Evolutionary conservation across 257 asterid genomes (phyloP).

Genomic region (Ilex aquifolium): DNA sequence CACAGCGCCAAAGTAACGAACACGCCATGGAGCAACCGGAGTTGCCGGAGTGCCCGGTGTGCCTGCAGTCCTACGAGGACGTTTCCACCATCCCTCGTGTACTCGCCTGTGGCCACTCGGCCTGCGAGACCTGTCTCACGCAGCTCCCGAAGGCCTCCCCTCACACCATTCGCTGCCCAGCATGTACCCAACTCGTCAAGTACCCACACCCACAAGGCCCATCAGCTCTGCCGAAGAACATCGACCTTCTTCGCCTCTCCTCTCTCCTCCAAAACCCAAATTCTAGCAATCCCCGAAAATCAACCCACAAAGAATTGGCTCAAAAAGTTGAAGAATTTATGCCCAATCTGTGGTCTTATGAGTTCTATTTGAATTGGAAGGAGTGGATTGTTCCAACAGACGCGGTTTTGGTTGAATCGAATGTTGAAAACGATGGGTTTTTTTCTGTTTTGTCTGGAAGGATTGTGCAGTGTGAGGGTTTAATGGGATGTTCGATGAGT

Average conservation of each 20-base stretch:
- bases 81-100: conserved; percentile 64
- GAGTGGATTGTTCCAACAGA: conserved; percentile 62
- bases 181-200: conserved; percentile 68
- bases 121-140: conserved; percentile 66
- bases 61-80: conserved; percentile 62
- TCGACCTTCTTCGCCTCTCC: conserved; percentile 78
- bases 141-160: conserved; percentile 75
- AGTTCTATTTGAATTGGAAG: conserved; percentile 58
- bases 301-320: neutral
- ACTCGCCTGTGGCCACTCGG: conserved; percentile 86
- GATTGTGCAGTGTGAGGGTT: conserved; percentile 18
- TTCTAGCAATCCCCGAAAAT: conserved; percentile 10
- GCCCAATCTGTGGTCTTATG: conserved; percentile 48
- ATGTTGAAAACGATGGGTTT: conserved; percentile 17
- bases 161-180: conserved; percentile 68
- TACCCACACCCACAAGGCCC: conserved; percentile 32
- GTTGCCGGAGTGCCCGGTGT: conserved; percentile 94
- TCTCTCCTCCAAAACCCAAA: conserved; percentile 27
- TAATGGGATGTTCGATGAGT: conserved; percentile 1
- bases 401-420: conserved; percentile 28
- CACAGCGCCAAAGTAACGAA: no score
- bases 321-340: conserved; percentile 11
- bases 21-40: conserved; percentile 52
- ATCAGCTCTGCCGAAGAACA: conserved; percentile 79
- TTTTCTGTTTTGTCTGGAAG: conserved; percentile 29